Conservation (phyloP, 2,329 filamentous ascomycete genomes). For the Cryphonectria parasitica region DNA sequence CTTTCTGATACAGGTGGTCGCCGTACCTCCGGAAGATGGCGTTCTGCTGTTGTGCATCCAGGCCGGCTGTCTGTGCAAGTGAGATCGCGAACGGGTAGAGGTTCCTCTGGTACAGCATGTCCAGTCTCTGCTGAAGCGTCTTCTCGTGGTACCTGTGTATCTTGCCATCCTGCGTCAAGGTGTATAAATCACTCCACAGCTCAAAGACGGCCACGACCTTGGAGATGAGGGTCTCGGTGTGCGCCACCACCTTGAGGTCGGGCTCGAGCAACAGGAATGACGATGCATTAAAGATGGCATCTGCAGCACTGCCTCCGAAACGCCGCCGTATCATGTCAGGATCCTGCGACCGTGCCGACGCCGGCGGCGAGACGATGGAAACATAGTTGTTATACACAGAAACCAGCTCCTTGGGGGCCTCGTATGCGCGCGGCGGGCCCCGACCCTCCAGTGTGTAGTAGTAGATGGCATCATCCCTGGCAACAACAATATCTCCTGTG, state of each 20-base stretch:
- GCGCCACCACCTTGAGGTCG: conserved; percentile 85
- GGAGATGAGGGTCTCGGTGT: conserved; percentile 82
- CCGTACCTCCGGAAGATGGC: conserved; percentile 92
- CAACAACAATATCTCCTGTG: conserved; percentile 87
- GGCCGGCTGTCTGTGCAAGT: conserved; percentile 83
- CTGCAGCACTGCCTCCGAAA: conserved; percentile 73
- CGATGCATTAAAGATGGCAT: conserved; percentile 82
- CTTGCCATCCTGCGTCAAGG: conserved; percentile 92
- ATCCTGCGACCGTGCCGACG: conserved; percentile 54
- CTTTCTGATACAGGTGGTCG: conserved; percentile 92
- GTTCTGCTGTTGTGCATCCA: conserved; percentile 82
- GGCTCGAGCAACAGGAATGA: conserved; percentile 92
- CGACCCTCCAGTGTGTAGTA: conserved; percentile 86
- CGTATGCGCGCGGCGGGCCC: conserved; percentile 87
- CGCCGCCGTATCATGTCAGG: conserved; percentile 68
- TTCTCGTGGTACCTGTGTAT: conserved; percentile 88
- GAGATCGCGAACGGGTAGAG: conserved; percentile 91
- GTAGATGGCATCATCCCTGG: conserved; percentile 92
- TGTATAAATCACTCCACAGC: conserved; percentile 89
- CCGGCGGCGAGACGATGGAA: conserved; percentile 79
- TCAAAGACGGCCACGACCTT: conserved; percentile 79
- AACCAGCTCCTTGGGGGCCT: conserved; percentile 84
- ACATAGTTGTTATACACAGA: conserved; percentile 84
- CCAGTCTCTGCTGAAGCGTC: conserved; percentile 83
- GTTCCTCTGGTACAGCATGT: conserved; percentile 92